Evolutionary conservation across 768 basidiomycete genomes (phyloP).

Genomic region (Postia placenta): DNA sequence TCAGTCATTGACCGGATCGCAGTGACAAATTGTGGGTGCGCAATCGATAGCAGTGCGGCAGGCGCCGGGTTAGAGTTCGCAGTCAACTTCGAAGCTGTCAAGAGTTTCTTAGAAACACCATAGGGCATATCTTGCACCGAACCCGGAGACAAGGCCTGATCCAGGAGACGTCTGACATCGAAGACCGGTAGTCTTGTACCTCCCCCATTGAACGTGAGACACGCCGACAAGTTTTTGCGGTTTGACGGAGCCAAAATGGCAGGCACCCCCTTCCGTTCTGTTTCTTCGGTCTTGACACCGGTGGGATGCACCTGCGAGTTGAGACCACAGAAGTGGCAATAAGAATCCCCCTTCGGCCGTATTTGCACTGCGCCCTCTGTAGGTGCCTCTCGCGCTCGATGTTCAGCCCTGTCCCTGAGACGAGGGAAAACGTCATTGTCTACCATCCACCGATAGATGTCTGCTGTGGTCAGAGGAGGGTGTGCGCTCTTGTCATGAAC

Average conservation of each 20-base stretch:
- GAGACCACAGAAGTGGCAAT: constrained; percentile 19
- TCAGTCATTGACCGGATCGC: constrained; percentile 14
- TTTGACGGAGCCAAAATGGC: too few relatives aligned
- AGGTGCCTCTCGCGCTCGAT: constrained; percentile 3
- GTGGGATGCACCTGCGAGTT: constrained; percentile 15
- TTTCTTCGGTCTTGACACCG: constrained; percentile 6
- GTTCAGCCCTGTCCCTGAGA: neutral
- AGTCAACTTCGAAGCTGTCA: neutral
- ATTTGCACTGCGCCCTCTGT: neutral
- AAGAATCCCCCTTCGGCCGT: constrained; percentile 9
- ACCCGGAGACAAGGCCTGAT: neutral
- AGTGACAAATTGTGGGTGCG: constrained; percentile 20
- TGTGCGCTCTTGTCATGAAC: constrained; percentile 14
- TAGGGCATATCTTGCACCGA: neutral
- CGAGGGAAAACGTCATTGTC: constrained; percentile 35
- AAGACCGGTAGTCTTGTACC: constrained; percentile 5
- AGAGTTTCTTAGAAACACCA: neutral
- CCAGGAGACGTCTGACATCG: constrained; percentile 9
- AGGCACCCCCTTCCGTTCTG: too few relatives aligned
- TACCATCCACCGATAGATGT: constrained; percentile 40
- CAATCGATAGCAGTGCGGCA: constrained; percentile 20
- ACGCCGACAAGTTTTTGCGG: too few relatives aligned
- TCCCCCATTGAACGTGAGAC: constrained; percentile 8
- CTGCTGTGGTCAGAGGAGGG: constrained; percentile 30
- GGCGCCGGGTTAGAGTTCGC: constrained; percentile 8